A percentile compares a stretch with the other conserved stretches of the same genome.
Evolutionary conservation across 2,329 filamentous ascomycete genomes (phyloP).

Genomic region (Colletotrichum lentis): DNA sequence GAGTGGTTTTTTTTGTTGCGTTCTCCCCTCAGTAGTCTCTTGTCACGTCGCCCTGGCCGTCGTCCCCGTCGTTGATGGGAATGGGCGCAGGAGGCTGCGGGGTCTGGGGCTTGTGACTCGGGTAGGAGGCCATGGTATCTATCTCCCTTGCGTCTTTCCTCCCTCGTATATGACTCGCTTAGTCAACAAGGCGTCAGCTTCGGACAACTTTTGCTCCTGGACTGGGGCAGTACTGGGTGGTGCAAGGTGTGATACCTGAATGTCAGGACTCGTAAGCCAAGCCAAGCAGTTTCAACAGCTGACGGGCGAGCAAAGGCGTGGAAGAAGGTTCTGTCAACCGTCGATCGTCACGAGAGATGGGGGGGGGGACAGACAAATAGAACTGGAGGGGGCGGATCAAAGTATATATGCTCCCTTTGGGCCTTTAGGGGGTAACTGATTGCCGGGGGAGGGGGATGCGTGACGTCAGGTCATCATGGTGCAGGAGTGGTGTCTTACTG

Average conservation of each 20-base stretch:
- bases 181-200: conserved; percentile 13
- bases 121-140: conserved; percentile 31
- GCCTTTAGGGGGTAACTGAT: background rate
- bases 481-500: conserved; percentile 13
- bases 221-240: too few relatives aligned
- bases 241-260: conserved; percentile 9
- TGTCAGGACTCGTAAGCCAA: conserved; percentile 1
- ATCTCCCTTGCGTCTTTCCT: background rate
- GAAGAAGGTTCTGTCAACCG: conserved; percentile 14
- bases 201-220: background rate
- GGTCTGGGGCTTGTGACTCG: conserved; percentile 38
- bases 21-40: conserved; percentile 34
- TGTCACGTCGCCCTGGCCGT: conserved; percentile 33
- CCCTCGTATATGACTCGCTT: background rate
- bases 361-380: too few relatives aligned
- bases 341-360: background rate
- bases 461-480: conserved; percentile 36
- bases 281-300: background rate
- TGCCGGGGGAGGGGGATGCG: conserved; percentile 6
- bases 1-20: background rate
- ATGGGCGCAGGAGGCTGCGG: conserved; percentile 39
- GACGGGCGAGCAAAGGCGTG: background rate
- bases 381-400: background rate
- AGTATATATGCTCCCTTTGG: conserved; percentile 18
- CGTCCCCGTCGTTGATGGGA: conserved; percentile 37